phyloP scores from a whole-genome alignment of 1,284 basidiomycete genomes.

The Malassezia cuniculi region DNA sequence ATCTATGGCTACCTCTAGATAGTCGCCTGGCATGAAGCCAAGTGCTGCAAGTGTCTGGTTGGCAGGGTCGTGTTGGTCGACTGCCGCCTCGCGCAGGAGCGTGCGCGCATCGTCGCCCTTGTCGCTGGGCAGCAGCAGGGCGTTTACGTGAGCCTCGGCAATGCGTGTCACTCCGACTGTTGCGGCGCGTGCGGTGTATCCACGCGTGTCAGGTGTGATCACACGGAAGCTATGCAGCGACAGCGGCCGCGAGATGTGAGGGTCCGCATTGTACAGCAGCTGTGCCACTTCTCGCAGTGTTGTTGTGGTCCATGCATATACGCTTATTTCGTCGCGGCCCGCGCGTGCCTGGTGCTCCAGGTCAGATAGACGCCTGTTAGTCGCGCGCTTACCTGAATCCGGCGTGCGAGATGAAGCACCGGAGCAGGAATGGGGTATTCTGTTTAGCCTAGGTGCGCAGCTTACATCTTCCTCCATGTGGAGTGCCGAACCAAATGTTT shows the following conservation, averaged over 20 bases:
- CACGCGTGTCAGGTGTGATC: conserved; percentile 10
- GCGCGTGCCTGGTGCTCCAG: conserved; percentile 12
- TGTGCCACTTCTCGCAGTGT: conserved; percentile 29
- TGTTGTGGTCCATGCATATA: conserved; percentile 33
- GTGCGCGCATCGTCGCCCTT: conserved; percentile 11
- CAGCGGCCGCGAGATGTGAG: conserved; percentile 18
- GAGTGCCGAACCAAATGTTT: too few species aligned
- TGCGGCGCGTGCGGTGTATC: conserved; percentile 12
- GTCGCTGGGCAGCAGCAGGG: conserved; percentile 14
- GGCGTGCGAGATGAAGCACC: conserved; percentile 6
- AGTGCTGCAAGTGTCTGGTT: conserved; percentile 17
- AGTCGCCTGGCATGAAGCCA: conserved; percentile 13
- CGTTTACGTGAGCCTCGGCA: conserved; percentile 10
- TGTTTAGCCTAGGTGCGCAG: too few species aligned
- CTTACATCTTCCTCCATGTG: too few species aligned
- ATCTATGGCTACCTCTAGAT: too few species aligned
- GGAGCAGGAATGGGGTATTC: conserved; percentile 8
- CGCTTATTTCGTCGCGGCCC: conserved; percentile 17
- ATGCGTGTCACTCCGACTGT: conserved; percentile 27
- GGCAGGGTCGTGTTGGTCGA: conserved; percentile 15
- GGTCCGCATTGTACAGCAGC: conserved; percentile 24
- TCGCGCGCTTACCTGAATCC: conserved; percentile 5
- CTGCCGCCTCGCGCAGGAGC: conserved; percentile 8
- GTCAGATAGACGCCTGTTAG: conserved; percentile 15
- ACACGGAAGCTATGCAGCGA: conserved; percentile 25